Base-by-base conservation (phyloP, 2,329 filamentous ascomycete species). In the Aureobasidium leucospermi region DNA sequence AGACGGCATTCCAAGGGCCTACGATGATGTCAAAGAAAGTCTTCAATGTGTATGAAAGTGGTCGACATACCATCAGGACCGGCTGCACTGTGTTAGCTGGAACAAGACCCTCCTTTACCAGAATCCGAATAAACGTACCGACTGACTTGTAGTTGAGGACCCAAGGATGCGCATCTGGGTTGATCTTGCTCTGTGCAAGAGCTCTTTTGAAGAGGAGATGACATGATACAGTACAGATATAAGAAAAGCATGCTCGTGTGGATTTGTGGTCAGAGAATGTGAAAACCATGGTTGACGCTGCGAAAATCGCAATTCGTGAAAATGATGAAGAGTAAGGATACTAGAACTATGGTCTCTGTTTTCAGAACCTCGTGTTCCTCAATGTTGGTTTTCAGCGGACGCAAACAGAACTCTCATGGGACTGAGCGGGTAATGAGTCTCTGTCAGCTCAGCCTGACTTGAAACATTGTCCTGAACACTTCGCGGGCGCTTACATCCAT, bases 1-100 rank as follows among this genome's bases (percentile, higher is more conserved):
- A n/a, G 4, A 53, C 15, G 9, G 49, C 49, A 39, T 53, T 53
- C 49, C 49, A 53, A 13, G 38, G 49, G 16, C 49, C 49, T 53
- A 11, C 13, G 1, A 19, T 9, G 15, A 11, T 32, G 38, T 42
- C n/a, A 53, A 31, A 19, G n/a, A 6, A 16, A 2, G 28, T 5
- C 6, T 16, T 29, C 15, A 32, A 19, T 15, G 4, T 8, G 2
- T 3, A 36, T 36, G 34, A 2, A 38, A 32, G n/a, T 11, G 38
- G 31, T 2, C 6, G 15, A 7, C 15, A 6, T 19, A 53, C 38
- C 49, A 32, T 53, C 38, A n/a, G 49, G 49, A 15, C 49, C 49
- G 31, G 49, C 49, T 53, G 15, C 2, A 4, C 6, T 6, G 11
- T 53, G 38, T 53, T 15, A 53, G 49, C 10, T 19, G 6, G 13